These are phyloP conservation scores for Fraxinus angustifolia DNA, from an alignment of 305 asterid genomes.

Conservation along the genomic window DNA sequence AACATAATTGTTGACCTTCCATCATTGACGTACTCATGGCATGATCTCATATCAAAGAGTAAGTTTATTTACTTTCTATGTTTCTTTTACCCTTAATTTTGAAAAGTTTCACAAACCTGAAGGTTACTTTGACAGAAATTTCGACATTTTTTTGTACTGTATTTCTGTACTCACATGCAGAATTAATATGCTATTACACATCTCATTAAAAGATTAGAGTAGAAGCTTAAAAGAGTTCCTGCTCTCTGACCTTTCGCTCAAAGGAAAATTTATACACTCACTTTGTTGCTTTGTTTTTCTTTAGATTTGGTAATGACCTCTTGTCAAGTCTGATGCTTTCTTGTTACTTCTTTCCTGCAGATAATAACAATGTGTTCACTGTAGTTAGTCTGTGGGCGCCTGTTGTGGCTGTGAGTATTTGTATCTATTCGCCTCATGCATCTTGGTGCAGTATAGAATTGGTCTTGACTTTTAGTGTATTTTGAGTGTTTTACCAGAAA, in stretches of 20 bases:
- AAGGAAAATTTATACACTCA: neutral
- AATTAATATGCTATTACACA: neutral
- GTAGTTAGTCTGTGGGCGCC: no score
- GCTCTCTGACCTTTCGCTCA: slow-evolving; percentile 5
- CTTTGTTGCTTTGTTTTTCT: neutral
- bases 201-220: neutral
- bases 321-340: slow-evolving; percentile 25
- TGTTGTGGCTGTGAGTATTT: slow-evolving; percentile 66
- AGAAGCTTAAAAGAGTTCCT: neutral
- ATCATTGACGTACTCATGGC: slow-evolving; percentile 76
- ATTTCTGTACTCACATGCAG: slow-evolving; percentile 1
- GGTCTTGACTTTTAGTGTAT: slow-evolving; percentile 1
- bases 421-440: slow-evolving; percentile 14
- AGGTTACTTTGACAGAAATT: neutral
- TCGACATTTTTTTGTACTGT: neutral
- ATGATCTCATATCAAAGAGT: slow-evolving; percentile 78
- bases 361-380: neutral
- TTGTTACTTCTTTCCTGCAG: slow-evolving; percentile 50
- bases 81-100: slow-evolving; percentile 18
- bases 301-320: neutral
- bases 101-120: neutral
- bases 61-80: slow-evolving; percentile 25
- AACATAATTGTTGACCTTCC: slow-evolving; percentile 45
- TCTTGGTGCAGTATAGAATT: slow-evolving; percentile 1
- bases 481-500: neutral